A percentile compares a stretch with the other conserved stretches of the same genome.
Evolutionary conservation across 2,329 filamentous ascomycete genomes (phyloP).

Genomic region (Ophiostoma triangulosporum): DNA sequence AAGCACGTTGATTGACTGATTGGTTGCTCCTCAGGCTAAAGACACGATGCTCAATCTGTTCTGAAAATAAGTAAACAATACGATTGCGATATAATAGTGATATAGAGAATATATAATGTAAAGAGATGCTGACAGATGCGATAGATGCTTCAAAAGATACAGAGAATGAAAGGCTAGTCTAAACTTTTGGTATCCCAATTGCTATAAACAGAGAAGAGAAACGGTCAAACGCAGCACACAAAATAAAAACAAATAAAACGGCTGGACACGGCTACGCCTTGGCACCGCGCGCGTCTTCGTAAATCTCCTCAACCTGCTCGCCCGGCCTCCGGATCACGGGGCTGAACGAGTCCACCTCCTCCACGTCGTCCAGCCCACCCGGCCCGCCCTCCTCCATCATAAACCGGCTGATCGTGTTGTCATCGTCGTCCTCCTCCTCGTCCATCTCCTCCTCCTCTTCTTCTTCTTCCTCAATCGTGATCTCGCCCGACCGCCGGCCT

Average conservation of each 20-base stretch:
- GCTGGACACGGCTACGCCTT: not conserved
- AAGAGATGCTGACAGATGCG: no score
- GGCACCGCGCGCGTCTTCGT: slow-evolving; percentile 23
- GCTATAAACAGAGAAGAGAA: not conserved
- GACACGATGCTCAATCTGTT: no score
- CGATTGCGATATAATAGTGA: no score
- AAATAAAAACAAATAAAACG: not conserved
- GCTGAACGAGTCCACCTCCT: slow-evolving; percentile 46
- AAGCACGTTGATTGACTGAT: no score
- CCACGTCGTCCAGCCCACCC: slow-evolving; percentile 27
- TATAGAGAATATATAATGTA: no score
- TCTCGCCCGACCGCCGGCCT: slow-evolving; percentile 58
- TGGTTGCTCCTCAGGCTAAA: no score
- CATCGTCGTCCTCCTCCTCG: slow-evolving; percentile 26
- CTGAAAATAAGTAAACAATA: not conserved
- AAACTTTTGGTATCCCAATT: slow-evolving; percentile 1
- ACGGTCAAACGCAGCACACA: not conserved
- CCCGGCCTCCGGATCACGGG: slow-evolving; percentile 33
- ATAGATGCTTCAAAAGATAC: not conserved
- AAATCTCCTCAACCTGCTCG: slow-evolving; percentile 33
- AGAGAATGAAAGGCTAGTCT: not conserved
- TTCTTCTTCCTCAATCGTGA: slow-evolving; percentile 56
- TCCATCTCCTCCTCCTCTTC: slow-evolving; percentile 33
- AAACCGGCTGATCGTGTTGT: slow-evolving; percentile 3
- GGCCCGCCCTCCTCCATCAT: slow-evolving; percentile 16